Base-by-base conservation (phyloP, 2,329 filamentous ascomycete genomes). In the Trichoderma cornu-damae region DNA sequence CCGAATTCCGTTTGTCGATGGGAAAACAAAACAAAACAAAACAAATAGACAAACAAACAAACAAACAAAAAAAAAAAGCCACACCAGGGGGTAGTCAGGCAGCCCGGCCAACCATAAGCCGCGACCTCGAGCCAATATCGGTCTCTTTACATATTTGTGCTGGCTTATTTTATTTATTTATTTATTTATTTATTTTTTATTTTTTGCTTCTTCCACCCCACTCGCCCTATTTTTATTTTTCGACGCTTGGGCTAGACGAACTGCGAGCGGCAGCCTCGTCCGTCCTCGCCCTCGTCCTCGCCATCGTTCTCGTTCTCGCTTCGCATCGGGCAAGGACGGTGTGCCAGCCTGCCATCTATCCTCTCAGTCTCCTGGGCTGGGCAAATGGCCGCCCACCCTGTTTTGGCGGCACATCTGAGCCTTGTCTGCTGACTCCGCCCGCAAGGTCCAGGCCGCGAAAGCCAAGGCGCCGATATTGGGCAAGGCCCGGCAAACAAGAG, bases 401-500 rank as follows among this genome's bases (percentile, higher is more conserved):
- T 12, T 34, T 18, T 26, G 40, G 20, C 30, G 52, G 42, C 52
- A 47, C 28, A 38, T 16, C 40, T 47, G 52, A 55, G 52, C 52
- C 52, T 55, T 44, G 42, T 55, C 52, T 43, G 52, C 42, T 55
- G 20, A 55, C 3, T 55, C 32, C 42, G 42, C 40, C 51, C 42
- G 42, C 52, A 55, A 37, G 24, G 38, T 43, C 42, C 52, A 55
- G 51, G 52, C 28, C 44, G 40, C 40, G 28, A 16, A n/a, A n/a
- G 11, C 24, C 44, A 16, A 46, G 20, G 44, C 30, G 20, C 48
- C 48, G 9, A n/a, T 20, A 26, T 50, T 51, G 34, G n/a, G 14
- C 30, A 18, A 47, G 24, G 16, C 11, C 35, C 35, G 9, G 24
- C 35, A 20, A 20, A n/a, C n/a, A n/a, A n/a, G n/a, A n/a, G n/a